A percentile compares a stretch with the other conserved stretches of the same genome.
Evolutionary conservation across 2,329 filamentous ascomycete species (phyloP).

Genomic region (Trichophyton verrucosum): DNA sequence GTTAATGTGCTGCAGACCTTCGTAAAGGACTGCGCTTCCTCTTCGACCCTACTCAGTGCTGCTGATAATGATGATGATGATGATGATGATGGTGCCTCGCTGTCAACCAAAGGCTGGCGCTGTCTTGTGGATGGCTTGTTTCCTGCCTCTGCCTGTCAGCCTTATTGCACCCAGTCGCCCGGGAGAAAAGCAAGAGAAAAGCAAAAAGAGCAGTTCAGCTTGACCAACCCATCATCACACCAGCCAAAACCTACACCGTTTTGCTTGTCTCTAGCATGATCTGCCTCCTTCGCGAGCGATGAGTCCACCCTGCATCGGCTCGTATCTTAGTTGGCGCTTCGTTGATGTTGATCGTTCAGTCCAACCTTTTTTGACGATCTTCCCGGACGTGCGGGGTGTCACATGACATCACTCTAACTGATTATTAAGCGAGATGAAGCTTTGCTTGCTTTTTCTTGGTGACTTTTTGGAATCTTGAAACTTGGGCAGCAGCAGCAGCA

Average conservation of each 20-base stretch:
- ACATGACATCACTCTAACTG: neutral
- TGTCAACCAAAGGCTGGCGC: neutral
- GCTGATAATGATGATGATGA: neutral
- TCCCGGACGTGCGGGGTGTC: neutral
- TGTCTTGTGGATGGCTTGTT: too few species aligned
- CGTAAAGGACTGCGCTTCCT: neutral
- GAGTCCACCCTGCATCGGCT: neutral
- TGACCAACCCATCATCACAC: neutral
- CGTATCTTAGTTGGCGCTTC: neutral
- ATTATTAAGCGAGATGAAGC: neutral
- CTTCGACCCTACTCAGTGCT: neutral
- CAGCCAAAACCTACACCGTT: neutral
- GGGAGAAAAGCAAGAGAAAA: too few species aligned
- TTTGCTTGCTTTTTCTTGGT: neutral
- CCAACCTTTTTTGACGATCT: neutral
- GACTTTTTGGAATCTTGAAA: neutral
- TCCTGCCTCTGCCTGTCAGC: neutral
- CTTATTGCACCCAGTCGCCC: neutral
- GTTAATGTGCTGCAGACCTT: neutral
- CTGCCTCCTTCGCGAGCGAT: neutral
- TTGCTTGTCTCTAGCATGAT: neutral
- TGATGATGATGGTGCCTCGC: neutral
- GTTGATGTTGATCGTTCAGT: neutral
- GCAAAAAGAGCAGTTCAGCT: too few species aligned
- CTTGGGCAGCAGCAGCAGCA: neutral